Evolutionary conservation across 2,329 filamentous ascomycete genomes (phyloP).

Genomic region (Orbilia oligospora): DNA sequence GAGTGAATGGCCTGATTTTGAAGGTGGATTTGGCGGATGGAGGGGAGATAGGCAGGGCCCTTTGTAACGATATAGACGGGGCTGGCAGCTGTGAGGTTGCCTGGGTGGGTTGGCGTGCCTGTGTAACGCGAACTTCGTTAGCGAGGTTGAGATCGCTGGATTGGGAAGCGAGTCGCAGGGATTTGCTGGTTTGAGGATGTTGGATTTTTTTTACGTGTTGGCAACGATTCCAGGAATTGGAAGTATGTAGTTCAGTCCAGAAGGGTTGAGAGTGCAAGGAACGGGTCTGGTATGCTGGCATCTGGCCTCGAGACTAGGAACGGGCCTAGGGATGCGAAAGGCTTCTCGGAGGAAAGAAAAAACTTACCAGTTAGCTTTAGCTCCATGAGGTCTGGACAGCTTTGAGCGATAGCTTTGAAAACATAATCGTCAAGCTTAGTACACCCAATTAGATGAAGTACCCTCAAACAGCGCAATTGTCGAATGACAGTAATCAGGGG

Average conservation of each 20-base stretch:
- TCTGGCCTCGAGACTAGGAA: no score
- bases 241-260: no score
- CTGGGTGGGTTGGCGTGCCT: constrained; percentile 36
- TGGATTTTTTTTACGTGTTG: constrained; percentile 35
- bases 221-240: background rate
- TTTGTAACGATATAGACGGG: constrained; percentile 32
- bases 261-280: background rate
- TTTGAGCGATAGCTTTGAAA: constrained; percentile 24
- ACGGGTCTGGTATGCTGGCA: no score
- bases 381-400: constrained; percentile 31
- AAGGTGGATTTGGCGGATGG: constrained; percentile 33
- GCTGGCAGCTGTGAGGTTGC: constrained; percentile 34
- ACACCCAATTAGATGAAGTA: constrained; percentile 41
- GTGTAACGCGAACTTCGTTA: constrained; percentile 25
- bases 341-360: no score
- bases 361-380: constrained; percentile 42
- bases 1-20: constrained; percentile 34
- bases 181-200: constrained; percentile 18
- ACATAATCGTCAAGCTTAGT: constrained; percentile 22
- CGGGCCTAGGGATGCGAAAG: no score
- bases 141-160: constrained; percentile 6
- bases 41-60: background rate
- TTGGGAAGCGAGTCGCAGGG: constrained; percentile 29
- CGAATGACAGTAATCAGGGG: constrained; percentile 4
- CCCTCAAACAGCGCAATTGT: constrained; percentile 17